Evolutionary conservation across 2,329 filamentous ascomycete species (phyloP).

Genomic region (Ophiostoma novo-ulmi): DNA sequence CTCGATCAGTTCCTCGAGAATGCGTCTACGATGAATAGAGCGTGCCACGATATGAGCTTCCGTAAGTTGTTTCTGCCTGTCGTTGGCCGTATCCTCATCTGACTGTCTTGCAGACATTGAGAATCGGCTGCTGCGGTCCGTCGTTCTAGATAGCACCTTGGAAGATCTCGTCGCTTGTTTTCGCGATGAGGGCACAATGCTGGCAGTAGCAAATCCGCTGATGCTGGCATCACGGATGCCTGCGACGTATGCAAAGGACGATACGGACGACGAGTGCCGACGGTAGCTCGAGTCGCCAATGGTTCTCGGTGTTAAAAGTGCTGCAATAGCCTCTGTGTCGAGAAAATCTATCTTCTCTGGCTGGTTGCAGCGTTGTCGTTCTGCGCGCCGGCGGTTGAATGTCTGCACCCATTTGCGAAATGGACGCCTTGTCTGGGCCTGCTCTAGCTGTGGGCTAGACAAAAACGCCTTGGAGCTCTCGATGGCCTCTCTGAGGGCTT

Average conservation of each 20-base stretch:
- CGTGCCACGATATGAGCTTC: conserved; percentile 69
- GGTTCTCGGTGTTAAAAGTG: background rate
- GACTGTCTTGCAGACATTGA: conserved; percentile 58
- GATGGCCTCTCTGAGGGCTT: background rate
- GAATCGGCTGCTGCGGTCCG: conserved; percentile 58
- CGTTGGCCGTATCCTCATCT: conserved; percentile 50
- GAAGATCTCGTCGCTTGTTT: conserved; percentile 50
- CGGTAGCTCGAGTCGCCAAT: conserved; percentile 31
- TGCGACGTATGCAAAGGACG: conserved; percentile 75
- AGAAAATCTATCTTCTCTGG: background rate
- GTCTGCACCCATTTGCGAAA: conserved; percentile 72
- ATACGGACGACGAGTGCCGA: conserved; percentile 61
- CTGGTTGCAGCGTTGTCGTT: background rate
- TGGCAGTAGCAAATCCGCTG: conserved; percentile 65
- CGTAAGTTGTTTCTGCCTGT: conserved; percentile 39
- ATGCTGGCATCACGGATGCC: conserved; percentile 75
- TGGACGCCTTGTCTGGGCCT: conserved; percentile 36
- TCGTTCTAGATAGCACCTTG: conserved; percentile 52
- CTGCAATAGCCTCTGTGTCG: background rate
- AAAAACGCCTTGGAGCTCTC: background rate
- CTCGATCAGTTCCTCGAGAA: conserved; percentile 77
- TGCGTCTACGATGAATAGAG: conserved; percentile 67
- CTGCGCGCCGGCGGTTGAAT: conserved; percentile 54
- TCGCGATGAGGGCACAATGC: conserved; percentile 59
- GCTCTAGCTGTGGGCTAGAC: background rate